A percentile compares a stretch with the other conserved stretches of the same genome.
Conservation (phyloP, 306 rosid species). For the Morella rubra region DNA sequence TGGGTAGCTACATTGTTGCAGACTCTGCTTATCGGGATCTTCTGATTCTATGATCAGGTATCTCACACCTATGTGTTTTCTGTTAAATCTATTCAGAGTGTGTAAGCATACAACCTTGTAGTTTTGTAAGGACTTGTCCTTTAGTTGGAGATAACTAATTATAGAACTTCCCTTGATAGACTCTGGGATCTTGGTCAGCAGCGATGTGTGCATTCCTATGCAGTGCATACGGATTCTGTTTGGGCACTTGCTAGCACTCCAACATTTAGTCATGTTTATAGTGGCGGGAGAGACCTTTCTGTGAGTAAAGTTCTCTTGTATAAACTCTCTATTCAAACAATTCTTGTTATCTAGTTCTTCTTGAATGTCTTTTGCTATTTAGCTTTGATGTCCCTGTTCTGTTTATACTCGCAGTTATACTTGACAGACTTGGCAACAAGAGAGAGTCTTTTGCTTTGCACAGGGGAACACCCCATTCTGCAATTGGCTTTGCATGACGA, state of each 20-base stretch:
- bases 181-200: conserved; percentile 99
- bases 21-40: conserved; percentile 96
- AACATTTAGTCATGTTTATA: conserved; percentile 90
- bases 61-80: conserved; percentile 7
- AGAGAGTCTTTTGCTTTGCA: conserved; percentile 91
- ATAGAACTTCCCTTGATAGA: conserved; percentile 46
- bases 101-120: neutral
- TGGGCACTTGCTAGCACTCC: conserved; percentile 99
- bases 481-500: conserved; percentile 81
- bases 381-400: conserved; percentile 42
- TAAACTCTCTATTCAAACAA: conserved; percentile 15
- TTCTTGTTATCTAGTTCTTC: conserved; percentile 3
- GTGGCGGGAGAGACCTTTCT: conserved; percentile 97
- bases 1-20: conserved; percentile 40
- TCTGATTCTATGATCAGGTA: conserved; percentile 99
- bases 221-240: conserved; percentile 99
- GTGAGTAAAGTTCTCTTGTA: conserved; percentile 60
- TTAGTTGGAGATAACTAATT: conserved; percentile 22
- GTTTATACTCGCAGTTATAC: conserved; percentile 70
- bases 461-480: conserved; percentile 87
- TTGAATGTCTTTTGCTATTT: conserved; percentile 16
- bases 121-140: conserved; percentile 1
- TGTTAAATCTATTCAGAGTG: neutral
- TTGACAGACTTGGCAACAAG: conserved; percentile 97
- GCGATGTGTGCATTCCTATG: conserved; percentile 96